Evolutionary conservation across 257 asterid genomes (phyloP).

Genomic region (Solanum lycopersicoides): DNA sequence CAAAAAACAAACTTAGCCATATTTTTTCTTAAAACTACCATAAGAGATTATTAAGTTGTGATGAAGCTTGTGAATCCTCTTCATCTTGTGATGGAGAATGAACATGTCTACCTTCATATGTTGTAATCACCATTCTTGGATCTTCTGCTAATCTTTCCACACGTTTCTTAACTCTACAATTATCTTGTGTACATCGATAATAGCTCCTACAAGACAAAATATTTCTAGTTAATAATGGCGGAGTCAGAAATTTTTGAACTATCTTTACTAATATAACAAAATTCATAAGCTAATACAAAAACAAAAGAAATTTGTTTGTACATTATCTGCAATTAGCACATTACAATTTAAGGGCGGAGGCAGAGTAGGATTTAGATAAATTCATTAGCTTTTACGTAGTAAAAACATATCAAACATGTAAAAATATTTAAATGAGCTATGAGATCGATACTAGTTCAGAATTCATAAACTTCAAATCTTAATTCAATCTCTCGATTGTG

Average conservation of each 20-base stretch:
- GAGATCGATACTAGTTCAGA: background rate
- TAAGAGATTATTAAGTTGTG: conserved; percentile 50
- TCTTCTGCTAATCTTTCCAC: conserved; percentile 87
- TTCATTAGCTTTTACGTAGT: background rate
- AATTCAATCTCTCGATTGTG: background rate
- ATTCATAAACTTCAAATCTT: background rate
- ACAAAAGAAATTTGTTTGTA: background rate
- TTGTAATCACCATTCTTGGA: conserved; percentile 93
- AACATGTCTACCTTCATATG: conserved; percentile 87
- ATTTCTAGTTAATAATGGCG: fast-evolving
- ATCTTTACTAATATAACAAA: background rate
- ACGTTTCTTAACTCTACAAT: conserved; percentile 80
- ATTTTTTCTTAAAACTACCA: conserved; percentile 25
- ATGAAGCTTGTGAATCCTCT: conserved; percentile 46
- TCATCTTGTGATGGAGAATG: conserved; percentile 80
- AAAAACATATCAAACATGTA: background rate
- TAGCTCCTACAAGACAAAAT: conserved; percentile 52
- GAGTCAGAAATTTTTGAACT: background rate
- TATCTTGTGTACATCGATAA: conserved; percentile 85
- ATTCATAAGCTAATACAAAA: background rate
- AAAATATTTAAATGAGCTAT: background rate
- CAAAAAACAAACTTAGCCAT: background rate
- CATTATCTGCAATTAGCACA: background rate
- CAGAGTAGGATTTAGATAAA: background rate
- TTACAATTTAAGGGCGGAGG: background rate